Base-by-base conservation (phyloP, 805 yeast genomes). In the Hanseniaspora vineae region DNA sequence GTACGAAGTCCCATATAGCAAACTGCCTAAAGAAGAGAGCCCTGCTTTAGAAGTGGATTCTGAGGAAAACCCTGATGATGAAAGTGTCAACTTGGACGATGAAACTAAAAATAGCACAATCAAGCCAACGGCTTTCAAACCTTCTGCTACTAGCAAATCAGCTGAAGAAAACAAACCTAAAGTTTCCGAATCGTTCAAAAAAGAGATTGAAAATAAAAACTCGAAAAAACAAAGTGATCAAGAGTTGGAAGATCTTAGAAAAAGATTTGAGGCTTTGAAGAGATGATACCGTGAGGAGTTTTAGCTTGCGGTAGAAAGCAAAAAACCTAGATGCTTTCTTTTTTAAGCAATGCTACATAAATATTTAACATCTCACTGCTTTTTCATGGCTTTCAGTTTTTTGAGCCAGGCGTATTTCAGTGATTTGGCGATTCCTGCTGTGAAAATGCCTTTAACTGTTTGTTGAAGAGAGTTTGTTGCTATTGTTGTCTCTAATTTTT, bases 381-480 rank as follows among this genome's bases (percentile, higher is more conserved):
- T 50, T 31, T 52, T 58, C 54, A 54, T 57, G 2, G 71, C 68
- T 54, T 70, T 70, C 55, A 64, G 50, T 50, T 65, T 69, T 64
- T 89, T 89, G 44, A 86, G 94, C 62, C 75, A 67, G 4, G 94
- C 89, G 62, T 89, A 89, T 56, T 72, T 76, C 45, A 78, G 59
- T 11, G 89, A 78, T 59, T 83, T 84, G 17, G 68, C 59, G 1
- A 84, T 45, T 1, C 98, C 98, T 1, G 97, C 96, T 2, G 95
- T 87, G 40, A 86, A 67, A 1, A 90, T 56, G 0, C 98, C 98
- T 62, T 90, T 88, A 15, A 78, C 52, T 31, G 86, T 77, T 63
- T 92, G 98, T 9, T 78, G 63, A 14, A 80, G 59, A 14, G 95
- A 84, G n/a, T 92, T 81, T 58, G 66, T 66, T 42, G 69, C 69